Percentiles rank a stretch among this genome's conserved stretches.
phyloP scores from a whole-genome alignment of 2,329 filamentous ascomycete genomes.

The Chaetomium globosum region DNA sequence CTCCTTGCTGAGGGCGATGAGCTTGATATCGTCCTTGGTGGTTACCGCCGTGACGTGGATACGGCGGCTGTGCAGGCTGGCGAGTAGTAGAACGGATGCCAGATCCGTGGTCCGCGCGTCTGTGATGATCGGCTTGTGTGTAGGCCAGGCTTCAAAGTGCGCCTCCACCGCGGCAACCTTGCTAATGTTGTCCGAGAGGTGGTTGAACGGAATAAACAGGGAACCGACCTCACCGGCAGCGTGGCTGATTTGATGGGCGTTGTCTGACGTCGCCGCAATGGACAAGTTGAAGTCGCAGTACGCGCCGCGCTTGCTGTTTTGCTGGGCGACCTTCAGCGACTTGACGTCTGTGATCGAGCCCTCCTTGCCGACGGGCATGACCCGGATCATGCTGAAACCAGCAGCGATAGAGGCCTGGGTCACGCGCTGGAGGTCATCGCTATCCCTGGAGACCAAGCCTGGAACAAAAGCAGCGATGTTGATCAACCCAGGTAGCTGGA shows the following conservation, averaged over 20 bases:
- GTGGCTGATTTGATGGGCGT: conserved; percentile 73
- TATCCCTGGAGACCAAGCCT: conserved; percentile 65
- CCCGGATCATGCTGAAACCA: conserved; percentile 78
- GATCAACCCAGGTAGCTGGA: conserved; percentile 73
- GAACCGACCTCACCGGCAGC: conserved; percentile 75
- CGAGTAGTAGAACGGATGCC: conserved; percentile 76
- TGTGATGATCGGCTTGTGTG: conserved; percentile 77
- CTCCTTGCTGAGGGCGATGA: conserved; percentile 76
- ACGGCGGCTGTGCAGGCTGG: conserved; percentile 75
- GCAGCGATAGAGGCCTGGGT: conserved; percentile 73
- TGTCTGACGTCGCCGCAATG: conserved; percentile 71
- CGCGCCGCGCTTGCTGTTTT: conserved; percentile 67
- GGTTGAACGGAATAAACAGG: conserved; percentile 81
- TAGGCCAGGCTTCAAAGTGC: conserved; percentile 77
- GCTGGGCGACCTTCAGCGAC: conserved; percentile 70
- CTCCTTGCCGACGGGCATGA: conserved; percentile 75
- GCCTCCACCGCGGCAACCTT: conserved; percentile 78
- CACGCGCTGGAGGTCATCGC: conserved; percentile 68
- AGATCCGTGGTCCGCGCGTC: conserved; percentile 80
- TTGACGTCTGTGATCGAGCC: conserved; percentile 72
- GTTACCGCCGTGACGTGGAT: conserved; percentile 80
- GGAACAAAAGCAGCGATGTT: conserved; percentile 82
- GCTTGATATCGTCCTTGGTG: conserved; percentile 76
- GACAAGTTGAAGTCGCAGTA: conserved; percentile 82
- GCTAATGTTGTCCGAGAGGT: conserved; percentile 79